Evolutionary conservation across 108 stramenopile genomes (phyloP).

Genomic region (Nitzschia sp.): DNA sequence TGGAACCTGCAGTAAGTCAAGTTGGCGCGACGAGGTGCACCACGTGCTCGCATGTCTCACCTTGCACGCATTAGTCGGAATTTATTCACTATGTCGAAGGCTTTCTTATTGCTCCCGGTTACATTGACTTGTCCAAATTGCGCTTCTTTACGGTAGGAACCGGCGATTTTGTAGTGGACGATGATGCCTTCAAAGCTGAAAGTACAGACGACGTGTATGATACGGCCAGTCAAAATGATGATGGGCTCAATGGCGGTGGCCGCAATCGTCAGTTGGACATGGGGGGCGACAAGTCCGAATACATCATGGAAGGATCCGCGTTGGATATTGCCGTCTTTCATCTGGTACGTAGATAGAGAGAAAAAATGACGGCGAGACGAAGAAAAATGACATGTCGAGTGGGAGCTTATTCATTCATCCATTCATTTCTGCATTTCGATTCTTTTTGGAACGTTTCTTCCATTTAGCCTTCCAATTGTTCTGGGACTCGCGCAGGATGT

Average conservation of each 20-base stretch:
- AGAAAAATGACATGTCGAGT: no score
- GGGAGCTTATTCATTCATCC: constrained; percentile 11
- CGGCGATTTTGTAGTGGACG: constrained; percentile 13
- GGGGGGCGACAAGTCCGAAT: constrained; percentile 4
- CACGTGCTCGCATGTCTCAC: background rate
- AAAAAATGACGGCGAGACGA: no score
- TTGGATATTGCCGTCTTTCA: constrained; percentile 38
- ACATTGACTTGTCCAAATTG: constrained; percentile 67
- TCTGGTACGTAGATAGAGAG: constrained; percentile 24
- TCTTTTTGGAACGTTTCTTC: background rate
- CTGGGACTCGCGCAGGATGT: constrained; percentile 63
- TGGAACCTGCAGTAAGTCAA: constrained; percentile 37
- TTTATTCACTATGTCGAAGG: constrained; percentile 78
- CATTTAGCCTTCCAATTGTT: constrained; percentile 65
- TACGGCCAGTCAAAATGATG: constrained; percentile 14
- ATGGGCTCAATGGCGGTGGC: constrained; percentile 35
- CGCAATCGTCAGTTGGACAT: constrained; percentile 27
- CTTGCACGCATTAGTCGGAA: constrained; percentile 21
- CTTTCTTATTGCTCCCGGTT: constrained; percentile 77
- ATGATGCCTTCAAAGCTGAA: constrained; percentile 9
- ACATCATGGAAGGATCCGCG: constrained; percentile 30
- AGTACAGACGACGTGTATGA: background rate
- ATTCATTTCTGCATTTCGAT: background rate
- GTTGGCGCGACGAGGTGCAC: background rate
- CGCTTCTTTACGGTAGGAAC: constrained; percentile 37